Base-by-base conservation (phyloP, 2,329 filamentous ascomycete species). In the Aspergillus tamarii region DNA sequence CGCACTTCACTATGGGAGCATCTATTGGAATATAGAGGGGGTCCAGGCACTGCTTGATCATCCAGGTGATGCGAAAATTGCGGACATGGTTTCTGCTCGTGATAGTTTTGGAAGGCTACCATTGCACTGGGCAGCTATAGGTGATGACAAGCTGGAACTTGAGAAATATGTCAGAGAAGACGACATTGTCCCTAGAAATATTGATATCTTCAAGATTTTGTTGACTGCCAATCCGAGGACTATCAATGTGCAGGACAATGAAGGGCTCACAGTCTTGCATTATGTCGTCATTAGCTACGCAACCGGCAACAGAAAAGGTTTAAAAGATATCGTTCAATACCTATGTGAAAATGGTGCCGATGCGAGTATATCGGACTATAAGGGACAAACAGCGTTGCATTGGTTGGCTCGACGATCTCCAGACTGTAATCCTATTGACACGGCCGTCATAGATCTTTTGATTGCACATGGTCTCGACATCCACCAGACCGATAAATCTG, bases 61-160 rank as follows among this genome's bases (percentile, higher is more conserved):
- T 39, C 14, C 16, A 14, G 39, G 21, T 3, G 8, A 50, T 28
- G 12, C 14, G 2, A 26, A 36, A 21, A 28, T 23, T 39, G 30
- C 43, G 16, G 41, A 60, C 2, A 52, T 63, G 16, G n/a, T 56
- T 12, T 41, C 34, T 5, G 34, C 12, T 28, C 16, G 48, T 21
- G 56, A 64, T 59, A 56, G 59, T 39, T 36, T 34, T 21, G 59
- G 59, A 28, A 59, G 43, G 9, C 26, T 64, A 8, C 55, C 56
- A 11, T 48, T 62, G 36, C 59, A 64, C 39, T 64, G 60, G 55
- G 59, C 50, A 36, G 56, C 61, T 19, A 57, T 57, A 26, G 61
- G 36, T 3, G 12, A 23, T 28, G 12, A 23, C 1, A 45, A 12
- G 11, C 21, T 12, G 43, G n/a, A 39, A 39, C 36, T 19, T 19